Conservation (phyloP, 345 rosid species). For the Psidium guajava region DNA sequence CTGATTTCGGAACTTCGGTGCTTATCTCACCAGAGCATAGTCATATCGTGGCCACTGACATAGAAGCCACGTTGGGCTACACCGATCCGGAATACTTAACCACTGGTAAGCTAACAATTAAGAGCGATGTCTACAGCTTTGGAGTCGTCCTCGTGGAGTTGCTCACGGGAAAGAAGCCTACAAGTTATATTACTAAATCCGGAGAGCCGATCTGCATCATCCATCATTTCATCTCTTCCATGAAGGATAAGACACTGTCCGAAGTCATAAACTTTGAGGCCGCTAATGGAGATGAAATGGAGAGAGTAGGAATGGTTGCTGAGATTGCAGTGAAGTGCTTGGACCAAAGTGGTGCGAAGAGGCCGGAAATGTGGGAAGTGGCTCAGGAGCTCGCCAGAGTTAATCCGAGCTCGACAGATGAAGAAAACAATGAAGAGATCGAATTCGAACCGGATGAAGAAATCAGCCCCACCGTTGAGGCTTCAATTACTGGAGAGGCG, state of each 20-base stretch:
- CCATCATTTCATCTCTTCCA: neutral
- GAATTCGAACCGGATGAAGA: fast-evolving
- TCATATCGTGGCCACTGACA: neutral
- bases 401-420: neutral
- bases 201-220: neutral
- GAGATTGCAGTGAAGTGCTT: neutral
- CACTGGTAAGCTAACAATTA: neutral
- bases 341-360: neutral
- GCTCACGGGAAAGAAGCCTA: neutral
- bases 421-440: neutral
- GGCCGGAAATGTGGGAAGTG: neutral
- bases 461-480: too few relatives aligned
- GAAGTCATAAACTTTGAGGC: neutral
- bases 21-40: neutral
- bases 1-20: neutral
- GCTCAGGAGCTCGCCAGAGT: neutral
- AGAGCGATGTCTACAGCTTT: neutral
- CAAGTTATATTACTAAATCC: neutral
- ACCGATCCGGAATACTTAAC: neutral
- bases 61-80: neutral
- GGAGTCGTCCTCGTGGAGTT: neutral
- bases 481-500: too few relatives aligned
- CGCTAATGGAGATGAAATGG: neutral
- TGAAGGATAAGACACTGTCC: neutral
- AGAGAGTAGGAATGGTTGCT: neutral